Base-by-base conservation (phyloP, 176 grass and related monocot species). In the Olyra latifolia region DNA sequence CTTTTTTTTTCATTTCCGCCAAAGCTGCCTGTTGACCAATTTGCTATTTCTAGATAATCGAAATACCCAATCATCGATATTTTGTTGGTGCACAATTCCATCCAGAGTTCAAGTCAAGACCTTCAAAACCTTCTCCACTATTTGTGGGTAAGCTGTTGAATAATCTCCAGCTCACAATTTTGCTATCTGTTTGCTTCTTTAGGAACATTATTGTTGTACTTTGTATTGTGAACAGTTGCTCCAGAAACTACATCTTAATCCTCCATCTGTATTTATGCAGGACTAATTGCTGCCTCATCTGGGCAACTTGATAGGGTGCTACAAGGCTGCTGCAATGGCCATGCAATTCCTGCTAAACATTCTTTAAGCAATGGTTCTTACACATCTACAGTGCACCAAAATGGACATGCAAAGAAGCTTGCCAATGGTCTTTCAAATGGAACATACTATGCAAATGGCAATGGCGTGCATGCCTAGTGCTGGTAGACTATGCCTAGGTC, bases 81-180 rank as follows among this genome's bases (percentile, higher is more conserved):
- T 99, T 93, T 59, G 82, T 99, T 66, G 97, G 97, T 0, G 87
- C 94, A 62, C 97, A 99, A 72, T 99, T 99, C 72, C 97, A 99
- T 91, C 97, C 93, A 0, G 97, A 99, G 80, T 99, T 99, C 79
- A 93, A 95, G 86, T 99, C 97, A 65, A 87, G 92, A 72, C 93
- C 97, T 65, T 87, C 91, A 62, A 96, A 90, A 28, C 97, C 97
- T 72, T 96, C 97, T 66, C 88, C 93, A 19, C 75, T 96, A 44
- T 99, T 99, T 91, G 82, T 93, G 66, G 97, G 97, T 99, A 91
- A 90, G 75, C 54, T 73, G n/a, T 5, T 39, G 14, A 45, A 45
- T 47, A 45, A 76, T 55, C 19, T 62, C 29, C 27, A 22, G 10
- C 44, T 49, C 2, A 63, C 11, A 69, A 22, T 64, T 56, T 75